Base-by-base conservation (phyloP, 2,329 filamentous ascomycete genomes). In the Sclerotinia trifoliorum region DNA sequence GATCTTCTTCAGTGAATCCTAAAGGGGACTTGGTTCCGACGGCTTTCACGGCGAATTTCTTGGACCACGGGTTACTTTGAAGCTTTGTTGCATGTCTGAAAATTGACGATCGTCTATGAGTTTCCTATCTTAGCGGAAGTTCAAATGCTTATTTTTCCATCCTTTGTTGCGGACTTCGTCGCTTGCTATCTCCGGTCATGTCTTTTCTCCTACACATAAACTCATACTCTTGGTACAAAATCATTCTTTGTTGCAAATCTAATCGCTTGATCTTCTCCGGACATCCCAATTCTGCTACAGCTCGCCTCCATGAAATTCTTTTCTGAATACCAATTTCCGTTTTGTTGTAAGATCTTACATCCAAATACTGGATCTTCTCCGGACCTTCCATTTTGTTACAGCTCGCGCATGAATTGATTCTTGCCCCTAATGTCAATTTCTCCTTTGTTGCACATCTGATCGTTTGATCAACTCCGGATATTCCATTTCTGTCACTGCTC, bases 91-190 rank as follows among this genome's bases (percentile, higher is more conserved):
- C 32, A 61, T 48, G 42, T 51, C 46, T 57, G 10, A 32, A 29
- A 24, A 65, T 35, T 32, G 7, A 24, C 32, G 39, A 57, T 57
- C 26, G 4, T 39, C 35, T 54, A 32, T 10, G 46, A 19, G 10
- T 44, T 24, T 24, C 56, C 65, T n/a, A 49, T 35, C 29, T 7
- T 24, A 39, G 60, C 3, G n/a, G 39, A 62, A 26, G 7, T 21
- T 35, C 46, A 51, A 39, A 39, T n/a, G 44, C 29, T 49, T 35
- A 11, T 21, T 46, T 42, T 29, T 60, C 44, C 21, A 5, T n/a
- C 24, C n/a, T 66, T 61, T 49, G 65, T 61, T 60, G 46, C 44
- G 52, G 48, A 66, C 29, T 32, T 61, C 24, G 61, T 32, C 32
- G 55, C 49, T 52, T 19, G n/a, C n/a, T 55, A 42, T 44, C 35